Percentiles rank a stretch among this genome's conserved stretches.
Evolutionary conservation across 306 rosid species (phyloP).

Genomic region (Cajanus cajan): DNA sequence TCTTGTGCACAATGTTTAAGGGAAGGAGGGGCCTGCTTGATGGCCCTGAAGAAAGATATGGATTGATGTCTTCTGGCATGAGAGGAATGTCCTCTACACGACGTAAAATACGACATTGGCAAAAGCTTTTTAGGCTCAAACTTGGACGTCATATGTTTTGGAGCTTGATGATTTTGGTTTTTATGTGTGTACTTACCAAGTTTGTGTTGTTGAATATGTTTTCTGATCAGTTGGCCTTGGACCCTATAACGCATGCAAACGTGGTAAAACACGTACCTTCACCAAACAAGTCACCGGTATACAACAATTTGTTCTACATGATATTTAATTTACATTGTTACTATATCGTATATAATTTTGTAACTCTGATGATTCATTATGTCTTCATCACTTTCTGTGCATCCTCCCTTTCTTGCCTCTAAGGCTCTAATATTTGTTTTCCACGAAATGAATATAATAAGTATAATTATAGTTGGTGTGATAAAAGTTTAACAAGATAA

Average conservation of each 20-base stretch:
- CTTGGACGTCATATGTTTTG: slow-evolving; percentile 28
- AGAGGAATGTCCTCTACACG: neutral
- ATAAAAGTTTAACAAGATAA: neutral
- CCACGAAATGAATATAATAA: neutral
- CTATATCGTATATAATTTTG: neutral
- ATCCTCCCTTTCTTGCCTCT: neutral
- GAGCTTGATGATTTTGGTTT: slow-evolving; percentile 39
- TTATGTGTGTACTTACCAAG: slow-evolving; percentile 41
- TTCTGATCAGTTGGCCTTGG: slow-evolving; percentile 28
- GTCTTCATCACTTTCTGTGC: neutral
- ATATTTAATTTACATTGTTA: neutral
- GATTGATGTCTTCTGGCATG: slow-evolving; percentile 7
- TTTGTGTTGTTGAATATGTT: slow-evolving; percentile 40
- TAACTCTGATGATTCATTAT: neutral
- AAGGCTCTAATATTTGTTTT: neutral
- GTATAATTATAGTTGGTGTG: neutral
- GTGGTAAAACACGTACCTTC: slow-evolving; percentile 12
- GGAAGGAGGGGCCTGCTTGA: slow-evolving; percentile 43
- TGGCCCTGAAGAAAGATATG: slow-evolving; percentile 29
- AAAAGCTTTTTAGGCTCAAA: neutral
- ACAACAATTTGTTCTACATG: neutral
- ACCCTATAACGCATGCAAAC: neutral
- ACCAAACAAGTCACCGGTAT: slow-evolving; percentile 31
- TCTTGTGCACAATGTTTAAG: slow-evolving; percentile 3
- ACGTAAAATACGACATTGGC: slow-evolving; percentile 33